phyloP scores from a whole-genome alignment of 345 rosid genomes.

The Citrus inodora region DNA sequence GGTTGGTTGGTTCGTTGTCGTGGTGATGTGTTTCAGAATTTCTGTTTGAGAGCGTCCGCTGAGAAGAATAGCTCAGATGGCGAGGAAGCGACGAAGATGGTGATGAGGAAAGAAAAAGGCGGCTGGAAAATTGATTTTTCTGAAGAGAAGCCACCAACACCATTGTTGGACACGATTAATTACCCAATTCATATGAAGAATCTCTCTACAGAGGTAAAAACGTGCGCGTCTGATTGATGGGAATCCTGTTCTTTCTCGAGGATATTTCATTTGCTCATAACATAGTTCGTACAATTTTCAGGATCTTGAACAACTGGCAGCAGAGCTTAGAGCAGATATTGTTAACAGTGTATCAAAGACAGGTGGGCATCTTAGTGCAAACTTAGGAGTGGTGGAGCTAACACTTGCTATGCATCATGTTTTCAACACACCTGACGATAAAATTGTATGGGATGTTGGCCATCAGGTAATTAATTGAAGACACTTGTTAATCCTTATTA shows the following conservation, averaged over 20 bases:
- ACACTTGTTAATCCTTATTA: too few species aligned
- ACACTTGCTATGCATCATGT: conserved; percentile 63
- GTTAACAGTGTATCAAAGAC: conserved; percentile 49
- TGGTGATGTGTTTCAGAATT: conserved; percentile 31
- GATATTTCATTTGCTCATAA: neutral
- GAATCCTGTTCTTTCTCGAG: neutral
- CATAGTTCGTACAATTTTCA: conserved; percentile 8
- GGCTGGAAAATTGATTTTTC: conserved; percentile 47
- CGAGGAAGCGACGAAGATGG: conserved; percentile 33
- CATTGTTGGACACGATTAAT: conserved; percentile 68
- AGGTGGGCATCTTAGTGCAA: conserved; percentile 70
- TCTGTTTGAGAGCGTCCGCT: conserved; percentile 34
- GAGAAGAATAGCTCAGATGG: conserved; percentile 22
- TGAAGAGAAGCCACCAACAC: conserved; percentile 54
- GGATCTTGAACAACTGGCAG: conserved; percentile 68
- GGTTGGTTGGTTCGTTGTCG: too few species aligned
- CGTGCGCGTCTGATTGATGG: neutral
- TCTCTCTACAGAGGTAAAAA: conserved; percentile 45
- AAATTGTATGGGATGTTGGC: conserved; percentile 78
- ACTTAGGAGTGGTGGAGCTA: conserved; percentile 67
- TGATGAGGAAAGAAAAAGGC: conserved; percentile 30
- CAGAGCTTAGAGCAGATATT: conserved; percentile 62
- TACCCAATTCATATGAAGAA: conserved; percentile 78
- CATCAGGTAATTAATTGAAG: conserved; percentile 50
- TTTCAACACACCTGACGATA: conserved; percentile 64